A percentile compares a stretch with the other conserved stretches of the same genome.
These are phyloP conservation scores for Davidsoniella eucalypti DNA, from an alignment of 2,329 filamentous ascomycete genomes.

Conservation along the genomic window DNA sequence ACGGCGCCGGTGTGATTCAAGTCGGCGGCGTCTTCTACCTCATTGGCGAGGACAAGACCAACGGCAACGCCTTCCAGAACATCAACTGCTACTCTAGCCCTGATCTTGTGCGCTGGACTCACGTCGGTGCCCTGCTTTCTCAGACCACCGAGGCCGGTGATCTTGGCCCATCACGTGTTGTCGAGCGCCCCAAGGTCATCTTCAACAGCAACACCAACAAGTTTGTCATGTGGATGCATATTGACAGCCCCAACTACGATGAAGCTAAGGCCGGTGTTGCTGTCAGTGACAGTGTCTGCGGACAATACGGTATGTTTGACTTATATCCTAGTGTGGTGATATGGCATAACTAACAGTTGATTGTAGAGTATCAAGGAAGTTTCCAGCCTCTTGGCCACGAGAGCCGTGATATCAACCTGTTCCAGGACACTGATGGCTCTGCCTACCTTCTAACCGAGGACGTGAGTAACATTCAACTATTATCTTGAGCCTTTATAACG, in stretches of 20 bases:
- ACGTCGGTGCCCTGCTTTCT: slow-evolving; percentile 41
- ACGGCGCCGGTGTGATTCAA: slow-evolving; percentile 47
- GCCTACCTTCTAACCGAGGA: slow-evolving; percentile 48
- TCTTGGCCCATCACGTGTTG: slow-evolving; percentile 42
- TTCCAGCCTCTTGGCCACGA: slow-evolving; percentile 21
- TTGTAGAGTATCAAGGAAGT: slow-evolving; percentile 18
- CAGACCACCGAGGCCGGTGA: slow-evolving; percentile 33
- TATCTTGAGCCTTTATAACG: not conserved
- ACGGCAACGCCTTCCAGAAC: slow-evolving; percentile 43
- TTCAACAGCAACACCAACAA: slow-evolving; percentile 46
- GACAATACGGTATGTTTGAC: slow-evolving; percentile 30
- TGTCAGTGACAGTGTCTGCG: slow-evolving; percentile 40
- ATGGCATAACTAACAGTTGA: not conserved
- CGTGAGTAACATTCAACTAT: slow-evolving; percentile 22
- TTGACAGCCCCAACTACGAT: slow-evolving; percentile 42
- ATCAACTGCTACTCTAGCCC: slow-evolving; percentile 51
- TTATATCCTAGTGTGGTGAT: not conserved
- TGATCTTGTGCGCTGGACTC: slow-evolving; percentile 47
- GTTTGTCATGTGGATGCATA: slow-evolving; percentile 56
- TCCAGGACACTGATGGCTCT: slow-evolving; percentile 43
- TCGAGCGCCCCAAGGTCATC: slow-evolving; percentile 53
- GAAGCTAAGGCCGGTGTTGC: slow-evolving; percentile 51
- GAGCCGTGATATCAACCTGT: slow-evolving; percentile 43
- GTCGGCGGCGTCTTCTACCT: slow-evolving; percentile 45
- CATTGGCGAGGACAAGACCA: slow-evolving; percentile 53